Evolutionary conservation across 163 green algal genomes (phyloP).

Genomic region (Picocystis sp.): DNA sequence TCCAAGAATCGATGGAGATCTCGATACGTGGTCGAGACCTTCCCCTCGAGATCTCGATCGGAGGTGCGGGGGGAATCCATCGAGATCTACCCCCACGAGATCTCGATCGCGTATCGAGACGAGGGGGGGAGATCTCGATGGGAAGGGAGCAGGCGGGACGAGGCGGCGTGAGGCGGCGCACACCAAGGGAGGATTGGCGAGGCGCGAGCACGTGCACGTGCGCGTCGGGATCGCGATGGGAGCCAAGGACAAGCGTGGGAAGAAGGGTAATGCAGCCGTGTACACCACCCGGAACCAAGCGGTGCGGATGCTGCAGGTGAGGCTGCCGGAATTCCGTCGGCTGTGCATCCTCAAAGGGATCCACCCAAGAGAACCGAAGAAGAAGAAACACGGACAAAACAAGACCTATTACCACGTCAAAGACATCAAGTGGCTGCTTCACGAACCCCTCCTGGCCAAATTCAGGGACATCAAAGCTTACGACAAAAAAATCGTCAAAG

Average conservation of each 20-base stretch:
- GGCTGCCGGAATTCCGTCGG: constrained; percentile 84
- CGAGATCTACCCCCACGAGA: too few species aligned
- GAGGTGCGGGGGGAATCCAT: too few species aligned
- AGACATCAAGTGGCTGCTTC: constrained; percentile 87
- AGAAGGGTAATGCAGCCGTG: constrained; percentile 28
- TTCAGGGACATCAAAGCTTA: constrained; percentile 50
- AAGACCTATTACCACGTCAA: constrained; percentile 99
- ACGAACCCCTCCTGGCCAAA: constrained; percentile 85
- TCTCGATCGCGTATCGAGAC: too few species aligned
- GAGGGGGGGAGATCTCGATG: too few species aligned
- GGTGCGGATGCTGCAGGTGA: constrained; percentile 88
- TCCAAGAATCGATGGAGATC: too few species aligned
- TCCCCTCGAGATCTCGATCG: too few species aligned
- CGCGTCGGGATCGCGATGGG: too few species aligned
- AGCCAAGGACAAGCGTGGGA: constrained; percentile 11
- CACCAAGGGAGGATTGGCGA: too few species aligned
- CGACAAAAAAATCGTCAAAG: constrained; percentile 52
- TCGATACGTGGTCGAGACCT: too few species aligned
- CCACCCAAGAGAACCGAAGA: constrained; percentile 88
- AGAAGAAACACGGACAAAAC: constrained; percentile 79
- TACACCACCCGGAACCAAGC: constrained; percentile 91
- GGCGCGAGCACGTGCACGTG: too few species aligned
- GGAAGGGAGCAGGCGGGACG: too few species aligned
- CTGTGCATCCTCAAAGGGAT: constrained; percentile 98
- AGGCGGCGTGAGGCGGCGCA: too few species aligned